A percentile compares a stretch with the other conserved stretches of the same genome.
These are phyloP conservation scores for Tanacetum coccineum DNA, from an alignment of 129 eudicot species.

Conservation along the genomic window DNA sequence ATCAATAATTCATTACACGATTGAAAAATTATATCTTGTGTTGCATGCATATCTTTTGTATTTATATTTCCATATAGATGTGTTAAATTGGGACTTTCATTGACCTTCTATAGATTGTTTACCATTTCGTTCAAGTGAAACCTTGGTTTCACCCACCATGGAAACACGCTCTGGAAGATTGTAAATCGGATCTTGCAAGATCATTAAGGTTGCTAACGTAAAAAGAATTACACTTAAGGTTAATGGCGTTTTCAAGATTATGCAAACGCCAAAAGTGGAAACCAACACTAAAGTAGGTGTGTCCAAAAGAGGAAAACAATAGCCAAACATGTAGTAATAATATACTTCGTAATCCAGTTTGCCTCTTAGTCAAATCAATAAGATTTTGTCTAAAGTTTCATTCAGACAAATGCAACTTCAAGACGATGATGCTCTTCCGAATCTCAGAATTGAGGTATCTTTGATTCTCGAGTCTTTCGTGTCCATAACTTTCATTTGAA, in stretches of 20 bases:
- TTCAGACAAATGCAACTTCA: conserved; percentile 90
- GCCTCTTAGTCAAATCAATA: conserved; percentile 52
- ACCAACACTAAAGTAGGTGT: conserved; percentile 82
- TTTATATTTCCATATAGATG: too few species aligned
- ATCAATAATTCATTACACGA: too few species aligned
- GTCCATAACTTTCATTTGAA: conserved; percentile 79
- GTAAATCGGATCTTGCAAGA: conserved; percentile 89
- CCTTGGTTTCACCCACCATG: conserved; percentile 80
- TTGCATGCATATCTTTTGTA: too few species aligned
- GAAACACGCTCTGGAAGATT: conserved; percentile 84
- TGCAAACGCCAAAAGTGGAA: conserved; percentile 78
- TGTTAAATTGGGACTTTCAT: too few species aligned
- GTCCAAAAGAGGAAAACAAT: conserved; percentile 91
- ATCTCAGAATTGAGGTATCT: too few species aligned
- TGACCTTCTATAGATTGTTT: conserved; percentile 24
- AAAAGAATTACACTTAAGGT: conserved; percentile 81
- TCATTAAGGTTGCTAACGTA: conserved; percentile 83
- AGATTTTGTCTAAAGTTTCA: conserved; percentile 47
- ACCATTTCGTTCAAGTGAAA: conserved; percentile 68
- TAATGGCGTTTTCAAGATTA: conserved; percentile 59
- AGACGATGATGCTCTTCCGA: conserved; percentile 79
- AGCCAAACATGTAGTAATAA: conserved; percentile 66
- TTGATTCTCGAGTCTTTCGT: conserved; percentile 81
- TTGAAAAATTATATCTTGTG: too few species aligned
- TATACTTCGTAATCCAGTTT: conserved; percentile 64